These are phyloP conservation scores for Nadsonia fulvescens DNA, from an alignment of 805 yeast species.

Conservation along the genomic window DNA sequence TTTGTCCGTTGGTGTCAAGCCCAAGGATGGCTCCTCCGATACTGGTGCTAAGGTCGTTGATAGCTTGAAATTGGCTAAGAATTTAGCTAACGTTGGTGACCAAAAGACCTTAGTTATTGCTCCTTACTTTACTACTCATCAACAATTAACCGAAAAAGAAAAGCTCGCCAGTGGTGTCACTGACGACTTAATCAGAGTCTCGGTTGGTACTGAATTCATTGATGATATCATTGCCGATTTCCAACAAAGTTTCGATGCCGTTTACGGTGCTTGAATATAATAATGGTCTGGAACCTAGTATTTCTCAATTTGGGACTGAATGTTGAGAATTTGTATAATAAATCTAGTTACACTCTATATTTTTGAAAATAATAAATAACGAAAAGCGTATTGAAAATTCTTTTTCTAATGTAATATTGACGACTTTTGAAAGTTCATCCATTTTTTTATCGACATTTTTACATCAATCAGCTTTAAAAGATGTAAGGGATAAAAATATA, in stretches of 20 bases:
- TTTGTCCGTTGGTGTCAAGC: slow-evolving; percentile 75
- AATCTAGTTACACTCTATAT: too few relatives aligned
- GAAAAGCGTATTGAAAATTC: too few relatives aligned
- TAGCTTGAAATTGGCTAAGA: slow-evolving; percentile 65
- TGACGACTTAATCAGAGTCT: slow-evolving; percentile 70
- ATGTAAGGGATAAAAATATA: slow-evolving; percentile 82
- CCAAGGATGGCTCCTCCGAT: slow-evolving; percentile 40
- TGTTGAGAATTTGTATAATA: too few relatives aligned
- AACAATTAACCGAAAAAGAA: slow-evolving; percentile 72
- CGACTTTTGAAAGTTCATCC: too few relatives aligned
- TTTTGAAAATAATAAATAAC: too few relatives aligned
- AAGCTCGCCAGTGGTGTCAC: slow-evolving; percentile 73
- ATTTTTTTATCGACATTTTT: too few relatives aligned
- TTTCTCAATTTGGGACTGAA: too few relatives aligned
- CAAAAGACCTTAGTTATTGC: slow-evolving; percentile 89
- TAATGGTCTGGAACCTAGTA: too few relatives aligned
- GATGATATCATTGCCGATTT: slow-evolving; percentile 84
- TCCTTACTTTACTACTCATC: slow-evolving; percentile 92
- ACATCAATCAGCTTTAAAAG: too few relatives aligned
- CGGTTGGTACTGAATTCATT: slow-evolving; percentile 81
- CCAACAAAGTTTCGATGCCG: slow-evolving; percentile 62
- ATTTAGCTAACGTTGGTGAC: slow-evolving; percentile 94
- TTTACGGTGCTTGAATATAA: too few relatives aligned
- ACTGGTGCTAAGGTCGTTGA: slow-evolving; percentile 78
- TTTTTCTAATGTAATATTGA: too few relatives aligned